Evolutionary conservation across 441 rosid species (phyloP), one percentile per base, ranked within the genome.

Genomic region (Francoa sonchifolia): DNA sequence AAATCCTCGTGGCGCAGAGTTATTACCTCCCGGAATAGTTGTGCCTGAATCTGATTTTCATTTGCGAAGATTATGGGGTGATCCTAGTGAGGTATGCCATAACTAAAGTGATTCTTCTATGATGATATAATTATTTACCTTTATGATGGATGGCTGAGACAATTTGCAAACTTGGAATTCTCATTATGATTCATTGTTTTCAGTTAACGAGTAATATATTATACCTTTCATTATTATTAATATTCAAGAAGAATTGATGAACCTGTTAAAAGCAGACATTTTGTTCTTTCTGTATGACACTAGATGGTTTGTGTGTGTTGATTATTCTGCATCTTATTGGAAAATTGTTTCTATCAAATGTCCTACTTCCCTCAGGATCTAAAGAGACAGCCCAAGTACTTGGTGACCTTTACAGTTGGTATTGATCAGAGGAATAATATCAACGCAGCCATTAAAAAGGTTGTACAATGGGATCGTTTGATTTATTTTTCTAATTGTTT

Each of bases 1-100:
- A 39, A 89, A 82, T 60, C 98, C 98, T 19, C 89, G 60, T 41
- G 98, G 98, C 47, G 89, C 94, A n/a, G 94, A 84, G 64, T 50
- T 56, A 49, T 69, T 89, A 42, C 98, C 95, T 54, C 92, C 94
- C 6, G 88, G 80, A 31, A 84, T 89, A 50, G 59, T 89, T 46
- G 94, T 60, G 42, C 42, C 92, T 12, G 68, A 79, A 63, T 59
- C 94, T 3, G 94, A 89, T 63, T 67, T 85, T 16, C 77, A 75
- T 67, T 55, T 76, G 64, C 92, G 82, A 33, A 77, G 94, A 66
- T 71, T 89, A 50, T 84, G 89, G 94, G 98, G 95, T 49, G 89
- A 89, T 22, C 98, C 98, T 27, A 65, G 55, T 67, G 92, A 84
- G 77, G 98, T 89, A 77, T 45, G 62, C 5, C 27, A 3, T 15